Evolutionary conservation across 2,329 filamentous ascomycete genomes (phyloP), one percentile per base, ranked within the genome.

Genomic region (Emydomyces testavorans): DNA sequence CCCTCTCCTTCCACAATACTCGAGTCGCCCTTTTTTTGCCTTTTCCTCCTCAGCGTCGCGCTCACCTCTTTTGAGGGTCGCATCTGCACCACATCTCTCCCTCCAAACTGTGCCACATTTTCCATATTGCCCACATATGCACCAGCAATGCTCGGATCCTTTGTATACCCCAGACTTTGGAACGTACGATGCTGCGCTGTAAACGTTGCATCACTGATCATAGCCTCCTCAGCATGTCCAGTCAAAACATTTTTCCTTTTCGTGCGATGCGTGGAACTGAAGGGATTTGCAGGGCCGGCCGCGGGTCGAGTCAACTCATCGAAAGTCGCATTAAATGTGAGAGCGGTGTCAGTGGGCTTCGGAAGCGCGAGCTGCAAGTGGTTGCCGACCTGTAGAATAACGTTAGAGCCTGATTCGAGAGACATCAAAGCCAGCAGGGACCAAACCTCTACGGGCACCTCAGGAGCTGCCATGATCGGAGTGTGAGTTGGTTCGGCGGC

Each of bases 131-230:
- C 63, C 3, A 74, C 64, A 52, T 67, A 69, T 18, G 65, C 60
- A 10, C 65, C 68, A 13, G 67, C 65, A 23, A 60, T 51, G 16
- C 61, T 65, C 8, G 71, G 71, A 52, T 74, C 69, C 55, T 67
- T 65, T 58, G 78, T 69, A 56, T 75, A 76, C 2, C 73, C 73
- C 38, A 74, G 56, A 53, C 83, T 76, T 62, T 90, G 82, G 51
- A 92, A 77, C 1, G 87, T 88, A 49, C 87, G 82, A 62, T 95
- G 89, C 54, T 92, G 88, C 59, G 78, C 79, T 56, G 86, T 80
- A 63, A 98, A 98, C 0, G 85, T 88, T 54, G 90, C 79, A 60
- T 96, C 92, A 64, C 86, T 94, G 54, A 98, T 79, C 56, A 79
- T 85, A 0, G 85, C 88, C 66, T 98, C 90, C 57, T 92, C 78